Evolutionary conservation across 139 green algal genomes (phyloP), one percentile per base, ranked within the genome.

Genomic region (Mychonastes homosphaera): DNA sequence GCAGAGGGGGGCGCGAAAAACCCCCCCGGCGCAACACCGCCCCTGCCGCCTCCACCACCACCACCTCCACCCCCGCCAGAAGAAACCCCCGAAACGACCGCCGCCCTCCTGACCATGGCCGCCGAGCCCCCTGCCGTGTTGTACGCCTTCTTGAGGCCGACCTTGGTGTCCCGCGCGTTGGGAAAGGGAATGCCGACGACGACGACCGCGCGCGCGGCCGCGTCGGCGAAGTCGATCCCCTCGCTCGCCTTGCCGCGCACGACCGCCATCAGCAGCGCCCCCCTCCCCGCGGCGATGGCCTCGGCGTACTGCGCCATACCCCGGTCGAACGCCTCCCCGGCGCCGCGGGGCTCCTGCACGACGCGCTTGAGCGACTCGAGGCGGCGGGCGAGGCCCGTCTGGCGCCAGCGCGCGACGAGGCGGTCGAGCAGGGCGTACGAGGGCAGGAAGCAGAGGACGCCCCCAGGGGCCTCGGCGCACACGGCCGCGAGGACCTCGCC

Each of bases 181-280:
- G 91, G 88, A 63, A 86, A 98, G 19, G 91, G 91, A 24, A 98
- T 92, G 56, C 92, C 90, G 34, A 97, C 64, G 7, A 98, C 61
- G 16, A 97, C 75, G 28, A 98, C 92, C 4, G 72, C 84, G 4
- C 91, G 69, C 1, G 90, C 92, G 33, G 87, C 79, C 33, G 66
- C 72, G 63, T 98, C 87, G 4, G 84, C 77, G 76, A 98, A 98
- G 70, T 98, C 89, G 27, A 98, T 85, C 9, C 91, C 91, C 69
- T 98, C 91, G 6, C 81, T 93, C 4, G 88, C 87, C 79, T 98
- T 98, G 45, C 91, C 91, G 3, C 90, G 64, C 73, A 85, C 97
- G 13, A 98, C 84, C 12, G 87, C 91, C 28, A 98, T 62, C 65
- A 97, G 82, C 6, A 96, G 40, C 8, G 57, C 89, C 0, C 91